A percentile compares a stretch with the other conserved stretches of the same genome.
Evolutionary conservation across 441 rosid genomes (phyloP).

Genomic region (Biscutella laevigata): DNA sequence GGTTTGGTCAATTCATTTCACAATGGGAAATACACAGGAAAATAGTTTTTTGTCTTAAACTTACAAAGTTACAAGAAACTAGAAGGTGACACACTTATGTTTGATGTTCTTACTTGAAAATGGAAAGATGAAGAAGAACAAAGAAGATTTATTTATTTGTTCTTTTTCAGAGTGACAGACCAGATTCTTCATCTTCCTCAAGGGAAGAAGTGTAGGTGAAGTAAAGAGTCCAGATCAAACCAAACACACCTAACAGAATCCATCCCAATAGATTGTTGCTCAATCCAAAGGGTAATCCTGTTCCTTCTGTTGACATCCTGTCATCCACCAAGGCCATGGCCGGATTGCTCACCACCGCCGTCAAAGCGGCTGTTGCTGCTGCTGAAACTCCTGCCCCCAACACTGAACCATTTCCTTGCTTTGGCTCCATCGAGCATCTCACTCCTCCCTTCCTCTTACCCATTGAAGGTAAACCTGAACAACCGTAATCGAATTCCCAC

Average conservation of each 20-base stretch:
- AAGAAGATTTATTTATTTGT: too few relatives aligned
- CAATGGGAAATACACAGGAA: too few relatives aligned
- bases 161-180: conserved; percentile 55
- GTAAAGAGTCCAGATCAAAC: conserved; percentile 74
- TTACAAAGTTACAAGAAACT: too few relatives aligned
- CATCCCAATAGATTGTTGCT: conserved; percentile 93
- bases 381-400: conserved; percentile 35
- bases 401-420: conserved; percentile 21
- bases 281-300: conserved; percentile 74
- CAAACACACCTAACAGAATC: conserved; percentile 80
- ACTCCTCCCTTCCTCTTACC: conserved; percentile 47
- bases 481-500: background rate
- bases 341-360: conserved; percentile 49
- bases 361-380: conserved; percentile 39
- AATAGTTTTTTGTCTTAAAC: too few relatives aligned
- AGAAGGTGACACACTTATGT: too few relatives aligned
- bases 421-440: conserved; percentile 41
- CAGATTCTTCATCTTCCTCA: conserved; percentile 82
- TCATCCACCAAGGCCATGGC: conserved; percentile 82
- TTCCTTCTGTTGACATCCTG: conserved; percentile 81
- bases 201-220: conserved; percentile 41
- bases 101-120: too few relatives aligned
- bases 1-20: too few relatives aligned
- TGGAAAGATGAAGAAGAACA: too few relatives aligned
- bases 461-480: conserved; percentile 51